phyloP scores from a whole-genome alignment of 192 early-diverging fungal genomes.

The Backusella parvicylindrica region DNA sequence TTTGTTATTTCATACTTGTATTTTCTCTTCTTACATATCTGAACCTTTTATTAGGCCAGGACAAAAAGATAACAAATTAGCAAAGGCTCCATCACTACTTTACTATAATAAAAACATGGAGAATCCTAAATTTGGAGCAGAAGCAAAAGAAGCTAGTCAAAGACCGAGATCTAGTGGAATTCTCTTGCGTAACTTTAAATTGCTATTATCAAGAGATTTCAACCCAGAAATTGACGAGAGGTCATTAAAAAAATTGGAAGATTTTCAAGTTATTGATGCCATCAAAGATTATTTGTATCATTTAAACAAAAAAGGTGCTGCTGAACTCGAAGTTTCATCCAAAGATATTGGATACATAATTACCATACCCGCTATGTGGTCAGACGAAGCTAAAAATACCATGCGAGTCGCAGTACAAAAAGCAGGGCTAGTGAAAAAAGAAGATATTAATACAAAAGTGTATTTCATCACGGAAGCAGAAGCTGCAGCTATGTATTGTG shows the following conservation, averaged over 20 bases:
- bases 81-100: background rate
- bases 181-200: background rate
- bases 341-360: background rate
- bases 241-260: background rate
- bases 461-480: slow-evolving; percentile 48
- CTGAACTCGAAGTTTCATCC: too few species aligned
- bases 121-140: background rate
- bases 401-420: slow-evolving; percentile 53
- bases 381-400: slow-evolving; percentile 45
- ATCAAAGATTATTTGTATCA: background rate
- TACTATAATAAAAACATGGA: background rate
- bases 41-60: background rate
- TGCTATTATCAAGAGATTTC: background rate
- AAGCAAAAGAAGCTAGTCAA: background rate
- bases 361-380: slow-evolving; percentile 25
- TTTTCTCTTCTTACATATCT: background rate
- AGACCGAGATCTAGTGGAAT: background rate
- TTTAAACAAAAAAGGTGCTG: background rate
- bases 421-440: slow-evolving; percentile 42
- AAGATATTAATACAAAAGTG: slow-evolving; percentile 27
- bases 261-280: background rate
- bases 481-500: slow-evolving; percentile 53
- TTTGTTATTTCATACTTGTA: background rate
- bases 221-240: background rate
- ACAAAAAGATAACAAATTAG: background rate